These are phyloP conservation scores for Aspergillus sp. DNA, from an alignment of 2,329 filamentous ascomycete species.

Conservation along the genomic window DNA sequence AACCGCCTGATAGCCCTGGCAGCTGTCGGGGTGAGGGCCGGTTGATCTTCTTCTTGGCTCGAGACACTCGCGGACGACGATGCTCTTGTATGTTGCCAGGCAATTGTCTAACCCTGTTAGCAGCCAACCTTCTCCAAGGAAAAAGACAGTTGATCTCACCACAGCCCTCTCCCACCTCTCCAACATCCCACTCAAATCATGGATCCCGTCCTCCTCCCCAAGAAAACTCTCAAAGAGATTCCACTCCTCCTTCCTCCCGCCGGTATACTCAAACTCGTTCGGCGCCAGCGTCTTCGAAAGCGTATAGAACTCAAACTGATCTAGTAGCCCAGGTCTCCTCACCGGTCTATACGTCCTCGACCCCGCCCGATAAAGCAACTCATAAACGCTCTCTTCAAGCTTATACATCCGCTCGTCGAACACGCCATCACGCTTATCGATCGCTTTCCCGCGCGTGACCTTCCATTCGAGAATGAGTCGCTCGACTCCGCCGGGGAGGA, in stretches of 20 bases:
- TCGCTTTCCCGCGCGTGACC: background rate
- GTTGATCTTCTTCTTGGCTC: background rate
- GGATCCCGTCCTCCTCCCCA: background rate
- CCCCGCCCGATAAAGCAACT: slow-evolving; percentile 6
- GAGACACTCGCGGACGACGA: background rate
- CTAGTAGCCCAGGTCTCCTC: background rate
- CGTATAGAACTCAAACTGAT: slow-evolving; percentile 13
- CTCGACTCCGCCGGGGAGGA: slow-evolving; percentile 8
- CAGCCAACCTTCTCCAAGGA: background rate
- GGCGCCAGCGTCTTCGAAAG: slow-evolving; percentile 4
- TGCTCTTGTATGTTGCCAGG: background rate
- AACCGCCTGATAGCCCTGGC: slow-evolving; percentile 10
- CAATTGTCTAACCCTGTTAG: background rate
- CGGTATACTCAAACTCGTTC: background rate
- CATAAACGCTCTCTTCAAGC: background rate
- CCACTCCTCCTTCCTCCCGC: slow-evolving; percentile 4
- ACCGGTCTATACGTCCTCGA: background rate
- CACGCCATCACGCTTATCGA: slow-evolving; percentile 10
- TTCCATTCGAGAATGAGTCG: slow-evolving; percentile 15
- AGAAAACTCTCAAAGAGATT: slow-evolving; percentile 10
- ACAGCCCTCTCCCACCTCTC: slow-evolving; percentile 1
- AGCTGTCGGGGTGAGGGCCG: background rate
- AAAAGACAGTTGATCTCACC: background rate
- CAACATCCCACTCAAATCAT: slow-evolving; percentile 13
- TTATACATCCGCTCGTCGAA: background rate